A percentile compares a stretch with the other conserved stretches of the same genome.
phyloP scores from a whole-genome alignment of 139 green algal genomes.

The Volvox africanus region DNA sequence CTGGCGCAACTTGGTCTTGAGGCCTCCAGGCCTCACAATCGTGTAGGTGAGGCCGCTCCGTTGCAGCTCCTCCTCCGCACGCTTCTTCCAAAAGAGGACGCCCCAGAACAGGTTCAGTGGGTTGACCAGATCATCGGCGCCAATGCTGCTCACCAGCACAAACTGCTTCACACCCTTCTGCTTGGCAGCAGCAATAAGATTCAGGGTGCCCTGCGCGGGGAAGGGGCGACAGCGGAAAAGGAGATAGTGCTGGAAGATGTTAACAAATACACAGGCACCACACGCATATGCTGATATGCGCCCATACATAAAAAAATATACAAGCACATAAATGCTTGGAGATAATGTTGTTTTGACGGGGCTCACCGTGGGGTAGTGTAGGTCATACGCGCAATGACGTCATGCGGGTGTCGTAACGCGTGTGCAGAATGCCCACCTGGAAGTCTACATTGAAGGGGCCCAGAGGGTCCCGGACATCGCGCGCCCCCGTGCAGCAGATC shows the following conservation, averaged over 20 bases:
- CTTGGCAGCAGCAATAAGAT: slow-evolving; percentile 78
- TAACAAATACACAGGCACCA: too few species aligned
- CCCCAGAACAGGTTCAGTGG: slow-evolving; percentile 88
- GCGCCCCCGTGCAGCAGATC: slow-evolving; percentile 77
- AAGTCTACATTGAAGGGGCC: slow-evolving; percentile 78
- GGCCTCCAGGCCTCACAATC: slow-evolving; percentile 82
- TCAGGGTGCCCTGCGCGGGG: slow-evolving; percentile 73
- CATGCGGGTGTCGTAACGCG: too few species aligned
- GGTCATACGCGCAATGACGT: too few species aligned
- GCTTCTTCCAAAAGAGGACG: slow-evolving; percentile 82
- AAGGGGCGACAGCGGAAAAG: too few species aligned
- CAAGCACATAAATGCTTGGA: too few species aligned
- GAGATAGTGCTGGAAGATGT: too few species aligned
- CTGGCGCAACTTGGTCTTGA: slow-evolving; percentile 62
- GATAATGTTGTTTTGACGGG: too few species aligned
- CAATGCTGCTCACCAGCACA: slow-evolving; percentile 81
- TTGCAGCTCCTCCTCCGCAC: slow-evolving; percentile 81
- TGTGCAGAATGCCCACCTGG: slow-evolving; percentile 11
- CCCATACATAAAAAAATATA: too few species aligned
- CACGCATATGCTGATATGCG: too few species aligned
- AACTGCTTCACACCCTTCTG: slow-evolving; percentile 70
- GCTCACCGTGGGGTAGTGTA: too few species aligned
- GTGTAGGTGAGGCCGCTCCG: slow-evolving; percentile 85
- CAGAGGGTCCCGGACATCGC: slow-evolving; percentile 72
- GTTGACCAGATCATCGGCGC: slow-evolving; percentile 82